Conservation (phyloP, 768 basidiomycete genomes). For the Tylopilus intermedius region DNA sequence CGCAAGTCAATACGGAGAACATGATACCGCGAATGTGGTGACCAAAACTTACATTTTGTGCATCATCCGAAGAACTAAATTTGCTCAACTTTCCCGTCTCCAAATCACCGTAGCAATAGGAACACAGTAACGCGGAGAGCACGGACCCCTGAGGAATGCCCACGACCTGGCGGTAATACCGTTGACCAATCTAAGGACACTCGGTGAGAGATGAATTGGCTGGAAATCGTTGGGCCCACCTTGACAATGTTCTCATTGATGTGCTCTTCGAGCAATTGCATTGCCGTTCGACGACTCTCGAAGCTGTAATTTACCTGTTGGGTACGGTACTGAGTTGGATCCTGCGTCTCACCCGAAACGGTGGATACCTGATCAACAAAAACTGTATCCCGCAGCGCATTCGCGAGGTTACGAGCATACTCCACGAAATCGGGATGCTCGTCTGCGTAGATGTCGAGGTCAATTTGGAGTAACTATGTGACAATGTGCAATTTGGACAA, state of each 20-base stretch:
- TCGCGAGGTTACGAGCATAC: conserved; percentile 64
- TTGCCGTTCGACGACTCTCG: conserved; percentile 50
- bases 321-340: not conserved
- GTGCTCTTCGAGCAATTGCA: conserved; percentile 80
- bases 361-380: conserved; percentile 74
- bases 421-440: conserved; percentile 72
- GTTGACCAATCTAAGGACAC: conserved; percentile 59
- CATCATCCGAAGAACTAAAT: conserved; percentile 49
- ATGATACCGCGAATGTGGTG: not conserved
- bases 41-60: conserved; percentile 51
- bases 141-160: conserved; percentile 98
- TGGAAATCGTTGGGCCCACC: conserved; percentile 33
- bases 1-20: not conserved
- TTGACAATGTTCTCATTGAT: conserved; percentile 92
- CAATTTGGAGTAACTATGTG: not conserved
- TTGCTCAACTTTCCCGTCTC: conserved; percentile 48
- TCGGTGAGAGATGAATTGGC: not conserved
- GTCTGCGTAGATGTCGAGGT: conserved; percentile 38
- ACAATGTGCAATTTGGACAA: conserved; percentile 20
- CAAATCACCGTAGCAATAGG: conserved; percentile 91
- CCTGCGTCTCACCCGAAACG: not conserved
- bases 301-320: conserved; percentile 49
- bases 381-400: conserved; percentile 64
- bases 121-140: conserved; percentile 90
- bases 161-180: conserved; percentile 81